Conservation (phyloP, 495 filamentous ascomycete species). For the Aspergillus steynii region DNA sequence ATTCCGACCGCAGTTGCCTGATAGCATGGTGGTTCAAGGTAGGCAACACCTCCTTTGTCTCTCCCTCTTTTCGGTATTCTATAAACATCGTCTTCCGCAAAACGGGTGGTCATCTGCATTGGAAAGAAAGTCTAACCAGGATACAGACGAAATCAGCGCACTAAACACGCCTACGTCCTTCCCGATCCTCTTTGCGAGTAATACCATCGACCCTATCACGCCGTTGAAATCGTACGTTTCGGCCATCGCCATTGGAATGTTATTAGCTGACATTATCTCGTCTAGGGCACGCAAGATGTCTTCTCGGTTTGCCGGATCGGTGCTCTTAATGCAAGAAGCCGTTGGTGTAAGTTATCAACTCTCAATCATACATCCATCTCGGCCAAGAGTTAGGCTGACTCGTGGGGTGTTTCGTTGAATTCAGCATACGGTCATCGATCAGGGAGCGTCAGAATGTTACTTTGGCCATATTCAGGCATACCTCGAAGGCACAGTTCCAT, state of each 20-base stretch:
- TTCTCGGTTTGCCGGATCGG: slow-evolving; percentile 22
- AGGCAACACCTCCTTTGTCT: slow-evolving; percentile 11
- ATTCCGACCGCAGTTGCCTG: slow-evolving; percentile 19
- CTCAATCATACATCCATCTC: slow-evolving; percentile 8
- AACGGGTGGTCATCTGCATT: not conserved
- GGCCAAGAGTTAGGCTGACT: slow-evolving; percentile 12
- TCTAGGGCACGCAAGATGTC: slow-evolving; percentile 53
- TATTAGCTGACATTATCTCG: slow-evolving; percentile 14
- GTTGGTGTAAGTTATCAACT: slow-evolving; percentile 23
- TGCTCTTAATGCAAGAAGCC: slow-evolving; percentile 23
- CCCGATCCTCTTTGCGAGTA: slow-evolving; percentile 53
- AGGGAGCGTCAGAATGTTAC: slow-evolving; percentile 11
- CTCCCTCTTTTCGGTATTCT: slow-evolving; percentile 1
- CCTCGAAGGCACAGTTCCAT: slow-evolving; percentile 15
- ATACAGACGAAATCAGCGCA: slow-evolving; percentile 22
- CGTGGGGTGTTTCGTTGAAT: slow-evolving; percentile 3
- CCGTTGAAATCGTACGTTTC: slow-evolving; percentile 31
- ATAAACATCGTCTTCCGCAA: no score
- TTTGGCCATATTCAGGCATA: slow-evolving; percentile 14
- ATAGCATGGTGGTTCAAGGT: slow-evolving; percentile 21
- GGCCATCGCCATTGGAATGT: slow-evolving; percentile 2
- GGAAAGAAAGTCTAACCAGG: slow-evolving; percentile 16
- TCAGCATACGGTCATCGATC: slow-evolving; percentile 19
- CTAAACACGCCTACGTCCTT: slow-evolving; percentile 38
- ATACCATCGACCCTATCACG: slow-evolving; percentile 53